Conservation (phyloP, 805 yeast genomes). For the Starmerella apicola region DNA sequence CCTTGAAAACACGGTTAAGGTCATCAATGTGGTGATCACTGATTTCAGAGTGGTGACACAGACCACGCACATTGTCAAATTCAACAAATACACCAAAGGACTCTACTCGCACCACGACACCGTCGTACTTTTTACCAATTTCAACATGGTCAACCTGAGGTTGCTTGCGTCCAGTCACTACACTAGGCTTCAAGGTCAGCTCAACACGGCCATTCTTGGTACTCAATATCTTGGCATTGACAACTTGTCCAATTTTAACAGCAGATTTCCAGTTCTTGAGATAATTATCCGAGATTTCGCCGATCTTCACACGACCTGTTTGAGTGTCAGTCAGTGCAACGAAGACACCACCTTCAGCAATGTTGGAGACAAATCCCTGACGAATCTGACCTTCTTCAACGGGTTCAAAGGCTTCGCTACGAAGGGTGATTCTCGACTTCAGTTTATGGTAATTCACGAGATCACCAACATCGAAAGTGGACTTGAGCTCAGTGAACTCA, state of each 20-base stretch:
- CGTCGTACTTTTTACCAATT: constrained; percentile 62
- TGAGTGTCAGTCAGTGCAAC: constrained; percentile 60
- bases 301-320: constrained; percentile 67
- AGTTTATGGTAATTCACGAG: constrained; percentile 25
- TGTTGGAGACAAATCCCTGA: constrained; percentile 66
- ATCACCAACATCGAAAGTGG: constrained; percentile 33
- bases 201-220: constrained; percentile 47
- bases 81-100: constrained; percentile 88
- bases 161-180: constrained; percentile 48
- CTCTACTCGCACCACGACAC: constrained; percentile 60
- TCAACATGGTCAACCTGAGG: constrained; percentile 43
- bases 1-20: constrained; percentile 55
- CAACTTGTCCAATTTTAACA: constrained; percentile 57
- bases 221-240: constrained; percentile 58
- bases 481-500: constrained; percentile 38
- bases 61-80: constrained; percentile 69
- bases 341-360: constrained; percentile 63
- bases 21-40: constrained; percentile 50
- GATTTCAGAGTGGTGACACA: constrained; percentile 76
- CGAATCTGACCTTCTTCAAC: constrained; percentile 49
- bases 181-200: constrained; percentile 70
- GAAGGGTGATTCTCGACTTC: constrained; percentile 38
- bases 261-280: constrained; percentile 80
- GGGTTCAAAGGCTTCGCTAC: constrained; percentile 28
- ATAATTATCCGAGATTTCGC: constrained; percentile 69